Evolutionary conservation across 441 rosid species (phyloP).

Genomic region (Macaranga tanarius): DNA sequence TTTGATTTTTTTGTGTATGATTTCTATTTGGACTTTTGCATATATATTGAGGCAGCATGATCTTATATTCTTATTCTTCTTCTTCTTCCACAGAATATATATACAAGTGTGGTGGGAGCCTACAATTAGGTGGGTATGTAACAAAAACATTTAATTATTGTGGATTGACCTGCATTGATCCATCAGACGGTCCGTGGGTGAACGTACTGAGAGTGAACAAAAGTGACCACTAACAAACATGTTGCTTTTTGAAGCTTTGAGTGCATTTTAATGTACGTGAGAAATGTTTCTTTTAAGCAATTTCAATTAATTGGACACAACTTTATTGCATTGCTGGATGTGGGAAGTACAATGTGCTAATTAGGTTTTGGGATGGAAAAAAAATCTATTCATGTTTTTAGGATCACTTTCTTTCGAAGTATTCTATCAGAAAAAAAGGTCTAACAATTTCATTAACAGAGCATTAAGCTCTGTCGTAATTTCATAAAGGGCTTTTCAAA

Average conservation of each 20-base stretch:
- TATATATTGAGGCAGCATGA: too few species aligned
- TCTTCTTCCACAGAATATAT: neutral
- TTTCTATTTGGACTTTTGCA: neutral
- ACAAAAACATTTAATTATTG: slow-evolving; percentile 17
- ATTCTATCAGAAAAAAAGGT: neutral
- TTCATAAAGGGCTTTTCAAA: too few species aligned
- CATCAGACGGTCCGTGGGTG: slow-evolving; percentile 9
- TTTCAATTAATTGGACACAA: neutral
- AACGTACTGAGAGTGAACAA: too few species aligned
- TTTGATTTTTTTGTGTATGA: slow-evolving; percentile 10
- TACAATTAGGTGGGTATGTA: slow-evolving; percentile 7
- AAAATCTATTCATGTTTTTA: neutral
- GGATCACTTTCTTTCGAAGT: neutral
- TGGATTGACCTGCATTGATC: neutral
- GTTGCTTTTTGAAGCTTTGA: neutral
- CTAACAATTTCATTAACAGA: neutral
- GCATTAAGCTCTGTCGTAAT: too few species aligned
- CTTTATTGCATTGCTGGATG: neutral
- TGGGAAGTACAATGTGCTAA: too few species aligned
- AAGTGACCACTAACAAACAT: too few species aligned
- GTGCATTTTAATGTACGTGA: neutral
- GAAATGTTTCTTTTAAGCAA: neutral
- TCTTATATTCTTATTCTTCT: neutral
- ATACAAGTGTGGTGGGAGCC: slow-evolving; percentile 22
- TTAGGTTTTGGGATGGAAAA: neutral